Percentiles rank a stretch among this genome's conserved stretches.
These are phyloP conservation scores for Polytolypa hystricis DNA, from an alignment of 2,329 filamentous ascomycete species.

Conservation along the genomic window DNA sequence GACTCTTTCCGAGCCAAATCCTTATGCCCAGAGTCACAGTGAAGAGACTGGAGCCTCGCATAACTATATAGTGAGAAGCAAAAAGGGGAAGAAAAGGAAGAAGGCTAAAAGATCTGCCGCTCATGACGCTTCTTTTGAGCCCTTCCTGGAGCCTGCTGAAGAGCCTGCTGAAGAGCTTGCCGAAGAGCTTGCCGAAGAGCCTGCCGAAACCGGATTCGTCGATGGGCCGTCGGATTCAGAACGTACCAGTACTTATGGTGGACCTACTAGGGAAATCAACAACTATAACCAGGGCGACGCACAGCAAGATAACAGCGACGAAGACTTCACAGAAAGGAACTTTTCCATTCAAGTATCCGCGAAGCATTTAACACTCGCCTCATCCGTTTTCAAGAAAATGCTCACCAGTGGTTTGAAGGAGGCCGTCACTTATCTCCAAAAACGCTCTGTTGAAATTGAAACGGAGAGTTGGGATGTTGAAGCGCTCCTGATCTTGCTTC, in stretches of 20 bases:
- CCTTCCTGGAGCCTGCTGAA: neutral
- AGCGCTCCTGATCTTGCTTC: constrained; percentile 16
- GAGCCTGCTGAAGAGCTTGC: neutral
- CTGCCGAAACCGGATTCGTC: neutral
- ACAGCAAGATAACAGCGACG: neutral
- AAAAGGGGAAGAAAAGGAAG: neutral
- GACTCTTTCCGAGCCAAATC: no score
- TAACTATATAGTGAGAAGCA: no score
- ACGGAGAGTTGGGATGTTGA: constrained; percentile 16
- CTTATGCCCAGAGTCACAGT: no score
- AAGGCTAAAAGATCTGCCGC: neutral
- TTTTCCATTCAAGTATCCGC: constrained; percentile 16
- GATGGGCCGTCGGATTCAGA: no score
- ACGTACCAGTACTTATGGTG: no score
- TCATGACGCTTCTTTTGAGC: no score
- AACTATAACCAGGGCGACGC: neutral
- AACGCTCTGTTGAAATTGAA: constrained; percentile 14
- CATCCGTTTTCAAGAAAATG: constrained; percentile 12
- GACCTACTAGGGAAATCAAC: neutral
- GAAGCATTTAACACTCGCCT: constrained; percentile 15
- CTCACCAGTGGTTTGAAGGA: constrained; percentile 15
- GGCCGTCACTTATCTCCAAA: constrained; percentile 6
- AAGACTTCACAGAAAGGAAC: neutral
- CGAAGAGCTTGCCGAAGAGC: neutral
- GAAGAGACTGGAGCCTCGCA: no score